Evolutionary conservation across 768 basidiomycete species (phyloP).

Genomic region (Baorangia bicolor): DNA sequence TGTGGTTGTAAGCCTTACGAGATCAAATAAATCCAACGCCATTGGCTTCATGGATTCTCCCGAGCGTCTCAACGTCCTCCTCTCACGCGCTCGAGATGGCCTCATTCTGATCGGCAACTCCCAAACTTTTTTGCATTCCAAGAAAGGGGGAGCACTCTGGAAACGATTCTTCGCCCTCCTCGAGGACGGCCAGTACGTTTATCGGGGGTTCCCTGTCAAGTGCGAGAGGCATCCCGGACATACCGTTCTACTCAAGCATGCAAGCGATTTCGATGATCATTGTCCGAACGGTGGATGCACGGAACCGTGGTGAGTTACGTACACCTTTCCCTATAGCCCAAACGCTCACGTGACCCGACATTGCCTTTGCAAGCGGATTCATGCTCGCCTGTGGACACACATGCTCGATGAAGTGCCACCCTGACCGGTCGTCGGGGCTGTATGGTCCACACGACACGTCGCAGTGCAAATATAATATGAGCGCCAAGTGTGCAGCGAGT

Average conservation of each 20-base stretch:
- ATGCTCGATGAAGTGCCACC: conserved; percentile 64
- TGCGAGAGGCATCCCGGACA: conserved; percentile 54
- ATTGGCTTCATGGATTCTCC: conserved; percentile 74
- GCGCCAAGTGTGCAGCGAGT: conserved; percentile 38
- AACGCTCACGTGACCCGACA: not conserved
- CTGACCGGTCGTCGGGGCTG: conserved; percentile 40
- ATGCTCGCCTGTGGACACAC: conserved; percentile 34
- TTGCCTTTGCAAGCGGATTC: conserved; percentile 1
- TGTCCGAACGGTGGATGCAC: conserved; percentile 65
- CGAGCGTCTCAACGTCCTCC: conserved; percentile 66
- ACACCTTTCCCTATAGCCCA: too few relatives aligned
- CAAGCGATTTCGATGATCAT: conserved; percentile 49
- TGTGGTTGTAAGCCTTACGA: conserved; percentile 57
- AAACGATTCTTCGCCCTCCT: conserved; percentile 9
- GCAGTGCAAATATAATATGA: conserved; percentile 40
- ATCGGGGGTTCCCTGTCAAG: conserved; percentile 46
- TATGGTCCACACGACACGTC: conserved; percentile 26
- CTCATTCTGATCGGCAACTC: conserved; percentile 67
- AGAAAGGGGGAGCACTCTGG: conserved; percentile 17
- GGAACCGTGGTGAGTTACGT: conserved; percentile 49
- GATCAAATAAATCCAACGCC: conserved; percentile 53
- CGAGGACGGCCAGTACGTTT: conserved; percentile 7
- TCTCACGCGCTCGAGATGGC: conserved; percentile 64
- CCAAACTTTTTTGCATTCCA: conserved; percentile 47
- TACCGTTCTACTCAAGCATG: conserved; percentile 36